A percentile compares a stretch with the other conserved stretches of the same genome.
Evolutionary conservation across 129 eudicot species (phyloP).

Genomic region (Helianthus annuus): DNA sequence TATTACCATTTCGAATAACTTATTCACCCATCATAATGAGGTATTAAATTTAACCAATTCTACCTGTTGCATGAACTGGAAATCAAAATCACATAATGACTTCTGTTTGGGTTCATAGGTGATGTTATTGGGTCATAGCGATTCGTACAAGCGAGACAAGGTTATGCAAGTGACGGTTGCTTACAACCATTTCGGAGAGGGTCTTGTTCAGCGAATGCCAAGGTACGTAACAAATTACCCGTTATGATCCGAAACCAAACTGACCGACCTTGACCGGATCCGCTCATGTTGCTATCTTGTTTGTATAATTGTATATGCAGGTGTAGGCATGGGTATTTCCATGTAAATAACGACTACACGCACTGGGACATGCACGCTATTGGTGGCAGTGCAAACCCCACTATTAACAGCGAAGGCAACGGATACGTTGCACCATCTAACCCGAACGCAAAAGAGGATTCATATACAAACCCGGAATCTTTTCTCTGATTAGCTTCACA

Average conservation of each 20-base stretch:
- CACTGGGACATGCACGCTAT: slow-evolving; percentile 94
- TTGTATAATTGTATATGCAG: slow-evolving; percentile 32
- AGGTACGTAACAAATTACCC: slow-evolving; percentile 44
- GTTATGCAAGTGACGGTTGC: slow-evolving; percentile 94
- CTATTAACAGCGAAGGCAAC: slow-evolving; percentile 91
- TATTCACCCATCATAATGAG: slow-evolving; percentile 90
- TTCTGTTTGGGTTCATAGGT: slow-evolving; percentile 44
- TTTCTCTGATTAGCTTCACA: neutral
- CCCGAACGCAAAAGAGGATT: slow-evolving; percentile 70
- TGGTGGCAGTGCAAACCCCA: slow-evolving; percentile 87
- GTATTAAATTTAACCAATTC: slow-evolving; percentile 25
- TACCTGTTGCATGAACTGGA: neutral
- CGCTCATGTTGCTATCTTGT: neutral
- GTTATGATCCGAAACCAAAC: slow-evolving; percentile 9
- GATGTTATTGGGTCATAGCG: slow-evolving; percentile 88
- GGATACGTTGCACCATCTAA: slow-evolving; percentile 69
- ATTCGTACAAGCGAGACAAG: slow-evolving; percentile 68
- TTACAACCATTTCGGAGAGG: slow-evolving; percentile 94
- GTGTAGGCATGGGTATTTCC: slow-evolving; percentile 86
- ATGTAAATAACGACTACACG: slow-evolving; percentile 92
- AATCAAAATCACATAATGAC: neutral
- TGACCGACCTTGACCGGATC: neutral
- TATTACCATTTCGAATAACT: slow-evolving; percentile 82
- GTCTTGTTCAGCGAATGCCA: slow-evolving; percentile 98
- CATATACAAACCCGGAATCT: neutral